A percentile compares a stretch with the other conserved stretches of the same genome.
phyloP scores from a whole-genome alignment of 768 basidiomycete species.

The Suillus subluteus region DNA sequence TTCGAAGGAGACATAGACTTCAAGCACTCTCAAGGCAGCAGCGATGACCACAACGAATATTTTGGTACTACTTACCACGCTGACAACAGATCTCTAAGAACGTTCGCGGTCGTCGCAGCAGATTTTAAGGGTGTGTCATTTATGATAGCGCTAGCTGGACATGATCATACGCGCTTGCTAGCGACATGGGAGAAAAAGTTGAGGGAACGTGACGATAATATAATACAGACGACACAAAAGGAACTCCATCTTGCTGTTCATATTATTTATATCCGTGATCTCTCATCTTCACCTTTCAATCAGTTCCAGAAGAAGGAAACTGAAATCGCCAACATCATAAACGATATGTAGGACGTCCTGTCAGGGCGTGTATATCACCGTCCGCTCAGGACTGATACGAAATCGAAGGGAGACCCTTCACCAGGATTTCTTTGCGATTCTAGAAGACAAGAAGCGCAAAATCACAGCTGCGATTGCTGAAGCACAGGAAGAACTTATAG shows the following conservation, averaged over 20 bases:
- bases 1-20: constrained; percentile 20
- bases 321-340: constrained; percentile 23
- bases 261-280: background rate
- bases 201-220: constrained; percentile 26
- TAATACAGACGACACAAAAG: constrained; percentile 24
- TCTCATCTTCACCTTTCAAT: constrained; percentile 2
- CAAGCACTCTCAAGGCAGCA: constrained; percentile 20
- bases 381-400: background rate
- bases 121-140: constrained; percentile 31
- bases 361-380: constrained; percentile 9
- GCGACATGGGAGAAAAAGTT: constrained; percentile 39
- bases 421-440: constrained; percentile 28
- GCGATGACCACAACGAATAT: constrained; percentile 35
- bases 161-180: constrained; percentile 14
- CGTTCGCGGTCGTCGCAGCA: constrained; percentile 32
- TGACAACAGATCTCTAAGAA: constrained; percentile 14
- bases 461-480: constrained; percentile 30
- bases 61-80: background rate
- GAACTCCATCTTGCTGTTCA: constrained; percentile 32
- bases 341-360: constrained; percentile 27
- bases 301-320: constrained; percentile 27
- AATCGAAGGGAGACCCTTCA: constrained; percentile 26
- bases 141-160: background rate
- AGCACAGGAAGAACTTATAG: constrained; percentile 29
- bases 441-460: constrained; percentile 33